Percentiles rank a stretch among this genome's conserved stretches.
Evolutionary conservation across 805 yeast genomes (phyloP).

Genomic region (Candida peoriensis): DNA sequence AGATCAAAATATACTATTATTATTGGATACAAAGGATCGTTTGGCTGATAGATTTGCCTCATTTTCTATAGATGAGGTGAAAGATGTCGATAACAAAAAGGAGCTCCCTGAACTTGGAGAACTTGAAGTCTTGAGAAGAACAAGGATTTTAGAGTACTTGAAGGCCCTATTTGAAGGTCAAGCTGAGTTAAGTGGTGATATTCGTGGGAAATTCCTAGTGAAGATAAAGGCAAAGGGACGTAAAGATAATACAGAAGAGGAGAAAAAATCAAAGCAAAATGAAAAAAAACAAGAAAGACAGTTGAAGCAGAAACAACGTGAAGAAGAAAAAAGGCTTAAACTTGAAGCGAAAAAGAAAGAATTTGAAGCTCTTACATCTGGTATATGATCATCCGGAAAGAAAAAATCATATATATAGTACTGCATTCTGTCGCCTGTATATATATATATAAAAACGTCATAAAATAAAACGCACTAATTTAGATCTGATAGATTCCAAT

Average conservation of each 20-base stretch:
- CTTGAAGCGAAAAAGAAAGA: conserved; percentile 13
- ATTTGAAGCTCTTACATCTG: conserved; percentile 9
- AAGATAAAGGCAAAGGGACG: conserved; percentile 22
- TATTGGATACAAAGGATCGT: conserved; percentile 35
- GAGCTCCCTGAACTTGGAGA: conserved; percentile 18
- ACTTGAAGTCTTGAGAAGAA: conserved; percentile 31
- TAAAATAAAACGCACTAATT: too few species aligned
- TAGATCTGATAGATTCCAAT: conserved; percentile 18
- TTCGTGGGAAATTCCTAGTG: conserved; percentile 21
- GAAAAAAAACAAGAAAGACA: conserved; percentile 19
- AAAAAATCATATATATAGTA: conserved; percentile 3
- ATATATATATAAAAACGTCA: too few species aligned
- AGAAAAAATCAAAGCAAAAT: conserved; percentile 10
- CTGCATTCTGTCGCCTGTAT: too few species aligned
- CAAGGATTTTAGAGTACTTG: conserved; percentile 26
- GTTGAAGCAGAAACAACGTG: conserved; percentile 19
- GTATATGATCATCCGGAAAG: neutral
- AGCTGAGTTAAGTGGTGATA: conserved; percentile 26
- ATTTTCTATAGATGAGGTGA: conserved; percentile 10
- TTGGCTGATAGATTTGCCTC: conserved; percentile 5
- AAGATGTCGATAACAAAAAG: conserved; percentile 10
- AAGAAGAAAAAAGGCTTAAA: conserved; percentile 19
- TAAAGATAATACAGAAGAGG: conserved; percentile 14
- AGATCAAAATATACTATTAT: conserved; percentile 34
- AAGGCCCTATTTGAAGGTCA: conserved; percentile 23